Percentiles rank a stretch among this genome's conserved stretches.
phyloP scores from a whole-genome alignment of 2,329 filamentous ascomycete genomes.

The Pseudogymnoascus pannorum region DNA sequence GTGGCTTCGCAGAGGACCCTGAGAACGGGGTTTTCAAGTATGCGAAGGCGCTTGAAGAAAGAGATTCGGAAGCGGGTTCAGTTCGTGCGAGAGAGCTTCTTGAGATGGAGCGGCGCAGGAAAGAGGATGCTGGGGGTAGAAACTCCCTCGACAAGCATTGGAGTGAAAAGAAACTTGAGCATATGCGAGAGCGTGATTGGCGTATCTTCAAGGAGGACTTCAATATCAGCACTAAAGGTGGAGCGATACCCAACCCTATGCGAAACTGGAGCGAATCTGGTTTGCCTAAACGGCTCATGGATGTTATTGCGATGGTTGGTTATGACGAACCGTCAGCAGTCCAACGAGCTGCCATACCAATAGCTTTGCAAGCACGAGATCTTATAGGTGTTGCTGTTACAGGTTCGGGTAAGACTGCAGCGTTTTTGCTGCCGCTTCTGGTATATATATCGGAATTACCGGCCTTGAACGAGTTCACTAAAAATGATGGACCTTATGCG shows the following conservation, averaged over 20 bases:
- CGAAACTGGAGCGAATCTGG: conserved; percentile 83
- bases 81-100: conserved; percentile 72
- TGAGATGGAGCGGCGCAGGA: conserved; percentile 74
- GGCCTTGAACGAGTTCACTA: conserved; percentile 73
- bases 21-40: conserved; percentile 49
- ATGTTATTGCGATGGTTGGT: conserved; percentile 76
- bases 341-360: conserved; percentile 89
- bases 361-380: conserved; percentile 85
- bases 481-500: conserved; percentile 94
- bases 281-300: conserved; percentile 68
- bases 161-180: conserved; percentile 84
- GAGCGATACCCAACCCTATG: conserved; percentile 90
- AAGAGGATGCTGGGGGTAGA: conserved; percentile 61
- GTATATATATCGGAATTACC: conserved; percentile 92
- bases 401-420: conserved; percentile 96
- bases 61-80: conserved; percentile 68
- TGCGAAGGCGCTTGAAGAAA: conserved; percentile 63
- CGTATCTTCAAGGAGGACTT: conserved; percentile 99
- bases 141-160: conserved; percentile 86
- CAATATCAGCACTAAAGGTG: conserved; percentile 91
- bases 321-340: conserved; percentile 90
- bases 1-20: conserved; percentile 55
- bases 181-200: conserved; percentile 98
- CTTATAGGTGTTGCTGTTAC: conserved; percentile 98
- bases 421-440: conserved; percentile 84